A percentile compares a stretch with the other conserved stretches of the same genome.
These are phyloP conservation scores for Cyberlindnera xylosilytica DNA, from an alignment of 805 yeast species.

Conservation along the genomic window DNA sequence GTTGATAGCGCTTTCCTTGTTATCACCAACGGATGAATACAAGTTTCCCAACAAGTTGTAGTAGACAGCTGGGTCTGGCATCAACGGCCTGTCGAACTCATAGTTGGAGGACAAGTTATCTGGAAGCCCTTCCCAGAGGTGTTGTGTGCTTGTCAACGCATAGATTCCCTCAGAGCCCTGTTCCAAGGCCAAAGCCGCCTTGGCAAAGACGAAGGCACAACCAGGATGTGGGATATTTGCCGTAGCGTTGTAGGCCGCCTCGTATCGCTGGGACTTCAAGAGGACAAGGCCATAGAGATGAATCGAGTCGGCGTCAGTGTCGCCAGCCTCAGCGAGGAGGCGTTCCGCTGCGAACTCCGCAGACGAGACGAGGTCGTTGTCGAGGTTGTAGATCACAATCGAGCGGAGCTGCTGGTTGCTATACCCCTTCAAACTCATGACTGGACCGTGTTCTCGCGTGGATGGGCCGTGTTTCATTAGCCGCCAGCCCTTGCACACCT, in stretches of 20 bases:
- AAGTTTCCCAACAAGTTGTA: conserved; percentile 69
- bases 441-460: not conserved
- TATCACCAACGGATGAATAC: conserved; percentile 54
- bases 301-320: conserved; percentile 47
- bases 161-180: conserved; percentile 60
- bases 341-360: conserved; percentile 90
- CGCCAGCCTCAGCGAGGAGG: conserved; percentile 54
- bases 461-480: not conserved
- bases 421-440: conserved; percentile 25
- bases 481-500: not conserved
- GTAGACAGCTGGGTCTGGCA: conserved; percentile 71
- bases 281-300: conserved; percentile 71
- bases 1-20: conserved; percentile 60
- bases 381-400: conserved; percentile 65
- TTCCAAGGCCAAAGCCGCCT: conserved; percentile 56
- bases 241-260: conserved; percentile 55
- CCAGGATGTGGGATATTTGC: conserved; percentile 58
- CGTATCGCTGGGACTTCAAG: conserved; percentile 53
- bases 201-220: conserved; percentile 72
- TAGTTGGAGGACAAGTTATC: conserved; percentile 28
- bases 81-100: conserved; percentile 33
- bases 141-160: conserved; percentile 39
- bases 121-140: conserved; percentile 33
- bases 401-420: conserved; percentile 46
- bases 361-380: conserved; percentile 61